These are phyloP conservation scores for Kokia cookei DNA, from an alignment of 441 rosid species.

Conservation along the genomic window DNA sequence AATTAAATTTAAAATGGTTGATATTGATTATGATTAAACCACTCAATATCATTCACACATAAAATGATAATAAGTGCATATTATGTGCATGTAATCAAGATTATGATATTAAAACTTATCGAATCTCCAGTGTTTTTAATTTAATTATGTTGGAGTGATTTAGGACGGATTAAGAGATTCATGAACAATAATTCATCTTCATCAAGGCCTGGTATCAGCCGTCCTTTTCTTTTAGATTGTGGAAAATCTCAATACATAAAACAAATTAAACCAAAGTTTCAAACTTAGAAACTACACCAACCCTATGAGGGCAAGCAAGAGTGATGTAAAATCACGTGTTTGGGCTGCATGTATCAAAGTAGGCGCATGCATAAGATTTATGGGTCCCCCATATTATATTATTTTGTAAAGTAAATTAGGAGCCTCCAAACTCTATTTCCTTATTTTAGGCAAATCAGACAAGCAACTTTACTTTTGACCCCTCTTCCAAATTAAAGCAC, in stretches of 20 bases:
- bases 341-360: background rate
- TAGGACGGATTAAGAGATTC: background rate
- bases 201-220: background rate
- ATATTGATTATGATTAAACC: too few species aligned
- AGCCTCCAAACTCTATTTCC: conserved; percentile 12
- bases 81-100: background rate
- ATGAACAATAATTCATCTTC: background rate
- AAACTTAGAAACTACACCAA: background rate
- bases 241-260: background rate
- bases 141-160: too few species aligned
- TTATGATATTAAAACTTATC: background rate
- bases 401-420: background rate
- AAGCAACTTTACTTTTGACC: background rate
- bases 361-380: background rate
- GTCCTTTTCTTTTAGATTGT: conserved; percentile 1
- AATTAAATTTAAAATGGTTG: too few species aligned
- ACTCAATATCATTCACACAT: too few species aligned
- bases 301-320: background rate
- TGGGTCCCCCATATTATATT: conserved; percentile 4
- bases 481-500: background rate
- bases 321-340: background rate
- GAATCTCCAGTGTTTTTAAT: too few species aligned
- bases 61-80: too few species aligned
- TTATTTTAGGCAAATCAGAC: conserved; percentile 1
- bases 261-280: background rate